phyloP scores from a whole-genome alignment of 768 basidiomycete genomes.

The Suillus hirtellus region DNA sequence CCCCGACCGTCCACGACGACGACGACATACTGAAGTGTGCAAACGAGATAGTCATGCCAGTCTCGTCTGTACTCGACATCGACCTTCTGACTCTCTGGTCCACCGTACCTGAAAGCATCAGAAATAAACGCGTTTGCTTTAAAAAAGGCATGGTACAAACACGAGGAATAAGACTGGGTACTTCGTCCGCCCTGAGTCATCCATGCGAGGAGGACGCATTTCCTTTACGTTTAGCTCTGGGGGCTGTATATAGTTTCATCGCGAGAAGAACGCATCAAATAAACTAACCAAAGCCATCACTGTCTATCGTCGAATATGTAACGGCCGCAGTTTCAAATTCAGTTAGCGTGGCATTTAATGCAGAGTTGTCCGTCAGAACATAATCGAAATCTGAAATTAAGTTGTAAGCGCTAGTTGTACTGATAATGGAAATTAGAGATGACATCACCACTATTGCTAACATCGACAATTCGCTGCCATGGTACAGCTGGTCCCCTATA shows the following conservation, averaged over 20 bases:
- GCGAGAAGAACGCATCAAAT: constrained; percentile 19
- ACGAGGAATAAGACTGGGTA: constrained; percentile 93
- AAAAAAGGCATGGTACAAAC: constrained; percentile 36
- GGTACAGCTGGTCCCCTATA: constrained; percentile 85
- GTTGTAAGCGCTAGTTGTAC: constrained; percentile 1
- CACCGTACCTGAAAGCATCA: constrained; percentile 70
- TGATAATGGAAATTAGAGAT: constrained; percentile 9
- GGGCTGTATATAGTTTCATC: constrained; percentile 22
- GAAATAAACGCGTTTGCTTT: not conserved
- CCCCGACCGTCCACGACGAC: constrained; percentile 92
- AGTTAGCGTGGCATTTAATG: constrained; percentile 59
- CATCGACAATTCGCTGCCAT: constrained; percentile 78
- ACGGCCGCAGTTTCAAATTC: constrained; percentile 75
- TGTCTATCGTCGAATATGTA: constrained; percentile 68
- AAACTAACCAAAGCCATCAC: constrained; percentile 72
- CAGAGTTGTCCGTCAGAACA: constrained; percentile 69
- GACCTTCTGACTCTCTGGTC: constrained; percentile 83
- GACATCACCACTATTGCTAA: constrained; percentile 45
- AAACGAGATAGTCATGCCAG: constrained; percentile 88
- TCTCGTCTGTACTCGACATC: constrained; percentile 64
- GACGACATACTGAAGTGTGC: constrained; percentile 78
- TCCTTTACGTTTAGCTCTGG: constrained; percentile 89
- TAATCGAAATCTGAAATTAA: constrained; percentile 54
- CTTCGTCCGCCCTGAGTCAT: constrained; percentile 91
- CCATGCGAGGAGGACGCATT: constrained; percentile 89